Percentiles rank a stretch among this genome's conserved stretches.
phyloP scores from a whole-genome alignment of 768 basidiomycete genomes.

The Mycena maculata region DNA sequence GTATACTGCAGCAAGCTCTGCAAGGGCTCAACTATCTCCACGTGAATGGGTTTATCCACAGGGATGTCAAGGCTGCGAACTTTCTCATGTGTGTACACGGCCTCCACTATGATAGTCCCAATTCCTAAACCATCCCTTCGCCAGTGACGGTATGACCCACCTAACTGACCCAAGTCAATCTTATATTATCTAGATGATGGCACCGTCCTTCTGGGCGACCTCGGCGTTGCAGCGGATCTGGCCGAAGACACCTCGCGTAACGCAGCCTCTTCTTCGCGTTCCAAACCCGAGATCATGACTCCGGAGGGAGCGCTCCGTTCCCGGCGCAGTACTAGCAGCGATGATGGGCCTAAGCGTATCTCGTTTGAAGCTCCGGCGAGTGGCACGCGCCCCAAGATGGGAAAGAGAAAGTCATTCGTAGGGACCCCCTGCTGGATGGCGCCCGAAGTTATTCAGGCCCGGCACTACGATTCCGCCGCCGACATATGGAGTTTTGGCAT shows the following conservation, averaged over 20 bases:
- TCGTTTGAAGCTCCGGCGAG: conserved; percentile 48
- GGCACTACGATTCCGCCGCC: conserved; percentile 85
- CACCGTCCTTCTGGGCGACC: conserved; percentile 90
- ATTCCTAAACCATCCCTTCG: no score
- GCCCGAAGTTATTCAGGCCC: conserved; percentile 89
- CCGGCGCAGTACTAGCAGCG: conserved; percentile 37
- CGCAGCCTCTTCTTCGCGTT: conserved; percentile 40
- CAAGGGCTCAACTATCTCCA: conserved; percentile 94
- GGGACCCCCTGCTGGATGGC: conserved; percentile 99
- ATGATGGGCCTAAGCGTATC: conserved; percentile 41
- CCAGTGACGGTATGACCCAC: neutral
- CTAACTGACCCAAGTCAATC: neutral
- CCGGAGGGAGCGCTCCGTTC: conserved; percentile 47
- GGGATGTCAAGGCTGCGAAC: conserved; percentile 95
- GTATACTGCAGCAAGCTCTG: conserved; percentile 86
- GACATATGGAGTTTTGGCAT: conserved; percentile 99
- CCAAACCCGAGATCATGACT: conserved; percentile 42
- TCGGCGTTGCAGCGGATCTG: conserved; percentile 91
- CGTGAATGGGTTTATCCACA: conserved; percentile 89
- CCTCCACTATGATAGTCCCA: no score
- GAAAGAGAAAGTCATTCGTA: conserved; percentile 92
- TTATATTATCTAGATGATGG: conserved; percentile 67
- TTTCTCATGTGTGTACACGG: conserved; percentile 69
- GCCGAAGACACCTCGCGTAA: conserved; percentile 67
- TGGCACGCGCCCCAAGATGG: conserved; percentile 57